A percentile compares a stretch with the other conserved stretches of the same genome.
Conservation (phyloP, 768 basidiomycete genomes). For the Auriscalpium orientale region DNA sequence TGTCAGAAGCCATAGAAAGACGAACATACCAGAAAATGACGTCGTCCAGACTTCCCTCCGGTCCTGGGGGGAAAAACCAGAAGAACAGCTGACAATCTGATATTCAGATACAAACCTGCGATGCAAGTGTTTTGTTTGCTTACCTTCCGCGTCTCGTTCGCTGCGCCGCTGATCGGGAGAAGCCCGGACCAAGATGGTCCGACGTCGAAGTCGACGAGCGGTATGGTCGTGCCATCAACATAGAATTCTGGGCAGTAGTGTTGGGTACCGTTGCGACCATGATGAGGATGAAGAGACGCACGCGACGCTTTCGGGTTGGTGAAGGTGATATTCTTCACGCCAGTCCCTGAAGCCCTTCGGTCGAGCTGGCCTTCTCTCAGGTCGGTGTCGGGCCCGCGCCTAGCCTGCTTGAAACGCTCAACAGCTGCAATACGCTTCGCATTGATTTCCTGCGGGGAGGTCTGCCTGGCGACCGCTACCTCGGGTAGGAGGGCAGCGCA, state of each 20-base stretch:
- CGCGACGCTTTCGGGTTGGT: slow-evolving; percentile 56
- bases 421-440: slow-evolving; percentile 3
- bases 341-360: neutral
- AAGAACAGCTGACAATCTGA: neutral
- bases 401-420: slow-evolving; percentile 1
- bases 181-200: slow-evolving; percentile 74
- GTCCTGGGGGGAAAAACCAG: slow-evolving; percentile 53
- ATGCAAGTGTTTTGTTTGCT: neutral
- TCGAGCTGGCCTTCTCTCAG: neutral
- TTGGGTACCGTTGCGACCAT: neutral
- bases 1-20: neutral
- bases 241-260: slow-evolving; percentile 44
- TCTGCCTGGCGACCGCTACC: neutral
- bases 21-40: slow-evolving; percentile 61
- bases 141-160: slow-evolving; percentile 64
- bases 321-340: slow-evolving; percentile 63
- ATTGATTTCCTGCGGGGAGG: neutral
- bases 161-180: slow-evolving; percentile 53
- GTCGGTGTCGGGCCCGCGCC: neutral
- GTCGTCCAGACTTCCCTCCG: slow-evolving; percentile 62
- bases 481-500: neutral
- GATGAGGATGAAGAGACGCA: slow-evolving; percentile 21
- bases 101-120: neutral
- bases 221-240: slow-evolving; percentile 59
- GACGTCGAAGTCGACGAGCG: slow-evolving; percentile 63